These are phyloP conservation scores for Ophiocordyceps polyrhachis-furcata DNA, from an alignment of 2,329 filamentous ascomycete species.

Conservation along the genomic window DNA sequence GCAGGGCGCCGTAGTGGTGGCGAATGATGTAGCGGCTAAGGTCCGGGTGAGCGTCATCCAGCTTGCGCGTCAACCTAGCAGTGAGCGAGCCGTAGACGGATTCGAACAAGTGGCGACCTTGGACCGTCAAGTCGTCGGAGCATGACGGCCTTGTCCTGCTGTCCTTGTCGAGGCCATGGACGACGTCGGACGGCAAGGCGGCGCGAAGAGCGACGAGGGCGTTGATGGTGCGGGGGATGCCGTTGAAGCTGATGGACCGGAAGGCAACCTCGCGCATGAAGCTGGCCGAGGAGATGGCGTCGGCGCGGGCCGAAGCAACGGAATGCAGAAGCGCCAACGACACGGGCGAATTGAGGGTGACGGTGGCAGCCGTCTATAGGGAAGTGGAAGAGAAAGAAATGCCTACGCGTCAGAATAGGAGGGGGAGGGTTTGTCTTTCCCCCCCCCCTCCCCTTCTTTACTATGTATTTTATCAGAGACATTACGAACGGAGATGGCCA, in stretches of 20 bases:
- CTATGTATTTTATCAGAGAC: no score
- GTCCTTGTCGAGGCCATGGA: slow-evolving; percentile 30
- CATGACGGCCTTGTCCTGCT: slow-evolving; percentile 35
- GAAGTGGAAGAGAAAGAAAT: neutral
- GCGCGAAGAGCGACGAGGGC: slow-evolving; percentile 53
- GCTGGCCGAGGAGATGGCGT: slow-evolving; percentile 36
- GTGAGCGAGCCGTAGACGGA: slow-evolving; percentile 62
- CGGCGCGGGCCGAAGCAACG: slow-evolving; percentile 16
- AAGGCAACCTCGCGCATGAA: slow-evolving; percentile 58
- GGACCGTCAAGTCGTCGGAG: slow-evolving; percentile 35
- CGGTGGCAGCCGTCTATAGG: slow-evolving; percentile 53
- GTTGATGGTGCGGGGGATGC: slow-evolving; percentile 72
- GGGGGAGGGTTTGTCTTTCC: no score
- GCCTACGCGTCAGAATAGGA: neutral
- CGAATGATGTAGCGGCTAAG: slow-evolving; percentile 63
- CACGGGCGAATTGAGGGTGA: slow-evolving; percentile 73
- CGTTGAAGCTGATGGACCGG: slow-evolving; percentile 66
- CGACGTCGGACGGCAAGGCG: slow-evolving; percentile 38
- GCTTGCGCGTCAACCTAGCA: slow-evolving; percentile 48
- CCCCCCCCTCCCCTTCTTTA: no score
- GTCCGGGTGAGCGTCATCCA: slow-evolving; percentile 62
- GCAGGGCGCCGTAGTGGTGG: slow-evolving; percentile 53
- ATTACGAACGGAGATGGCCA: slow-evolving; percentile 39
- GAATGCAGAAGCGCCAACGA: slow-evolving; percentile 47
- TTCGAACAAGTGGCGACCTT: slow-evolving; percentile 53